Percentiles rank a stretch among this genome's conserved stretches.
Evolutionary conservation across 2,329 filamentous ascomycete genomes (phyloP).

Genomic region (Aureobasidium pullulans): DNA sequence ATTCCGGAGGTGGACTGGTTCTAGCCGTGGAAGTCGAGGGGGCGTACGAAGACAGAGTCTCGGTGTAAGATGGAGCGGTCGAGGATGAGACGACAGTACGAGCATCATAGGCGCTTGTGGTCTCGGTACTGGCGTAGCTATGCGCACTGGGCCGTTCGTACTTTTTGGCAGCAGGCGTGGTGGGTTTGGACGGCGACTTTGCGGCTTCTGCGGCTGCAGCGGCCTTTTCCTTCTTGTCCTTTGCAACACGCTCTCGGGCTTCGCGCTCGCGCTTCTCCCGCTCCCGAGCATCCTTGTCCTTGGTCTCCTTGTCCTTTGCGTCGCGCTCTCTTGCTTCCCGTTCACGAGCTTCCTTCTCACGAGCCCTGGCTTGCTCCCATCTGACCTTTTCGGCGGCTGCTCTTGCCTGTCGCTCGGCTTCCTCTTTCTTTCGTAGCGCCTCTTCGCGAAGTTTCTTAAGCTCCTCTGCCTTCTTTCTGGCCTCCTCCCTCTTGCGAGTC

Average conservation of each 20-base stretch:
- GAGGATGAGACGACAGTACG: conserved; percentile 52
- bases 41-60: conserved; percentile 50
- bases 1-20: conserved; percentile 75
- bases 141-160: conserved; percentile 47
- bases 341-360: conserved; percentile 43
- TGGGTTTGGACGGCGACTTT: conserved; percentile 15
- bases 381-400: conserved; percentile 44
- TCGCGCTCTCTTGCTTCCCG: conserved; percentile 41
- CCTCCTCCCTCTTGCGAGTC: conserved; percentile 55
- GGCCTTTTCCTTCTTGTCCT: conserved; percentile 31
- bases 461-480: conserved; percentile 51
- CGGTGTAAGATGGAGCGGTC: conserved; percentile 19
- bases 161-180: conserved; percentile 24
- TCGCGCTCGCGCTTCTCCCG: conserved; percentile 33
- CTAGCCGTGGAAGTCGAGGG: conserved; percentile 75
- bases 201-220: conserved; percentile 22
- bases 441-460: conserved; percentile 52
- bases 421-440: conserved; percentile 43
- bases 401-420: conserved; percentile 38
- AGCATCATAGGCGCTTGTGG: conserved; percentile 41
- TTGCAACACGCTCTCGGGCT: conserved; percentile 31
- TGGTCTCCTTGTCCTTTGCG: conserved; percentile 32
- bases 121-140: conserved; percentile 54
- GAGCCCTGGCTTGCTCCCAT: conserved; percentile 43
- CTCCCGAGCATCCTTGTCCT: conserved; percentile 34